These are phyloP conservation scores for Teratosphaeria gauchensis DNA, from an alignment of 2,329 filamentous ascomycete species.

Conservation along the genomic window DNA sequence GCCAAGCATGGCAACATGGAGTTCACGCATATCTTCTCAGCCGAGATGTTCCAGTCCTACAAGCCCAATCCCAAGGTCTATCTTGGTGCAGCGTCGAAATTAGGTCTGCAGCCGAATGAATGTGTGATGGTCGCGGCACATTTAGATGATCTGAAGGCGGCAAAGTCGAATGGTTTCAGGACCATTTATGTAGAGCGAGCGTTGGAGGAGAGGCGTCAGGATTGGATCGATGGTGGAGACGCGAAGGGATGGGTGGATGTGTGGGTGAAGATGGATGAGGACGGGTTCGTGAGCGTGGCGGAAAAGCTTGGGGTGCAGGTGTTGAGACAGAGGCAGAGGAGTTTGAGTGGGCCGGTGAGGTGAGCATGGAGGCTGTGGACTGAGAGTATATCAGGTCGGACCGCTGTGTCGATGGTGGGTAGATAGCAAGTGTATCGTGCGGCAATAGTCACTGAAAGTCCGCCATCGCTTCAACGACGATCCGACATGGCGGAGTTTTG, in stretches of 20 bases:
- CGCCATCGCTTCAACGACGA: no score
- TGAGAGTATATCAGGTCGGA: neutral
- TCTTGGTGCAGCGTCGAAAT: conserved; percentile 50
- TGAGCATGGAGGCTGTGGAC: neutral
- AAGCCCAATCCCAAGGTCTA: conserved; percentile 64
- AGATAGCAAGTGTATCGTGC: no score
- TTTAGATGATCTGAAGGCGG: conserved; percentile 57
- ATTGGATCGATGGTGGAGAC: conserved; percentile 33
- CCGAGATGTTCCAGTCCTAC: conserved; percentile 63
- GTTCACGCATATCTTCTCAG: conserved; percentile 54
- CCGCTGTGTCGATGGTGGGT: neutral
- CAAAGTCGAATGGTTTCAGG: conserved; percentile 53
- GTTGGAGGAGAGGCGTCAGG: conserved; percentile 53
- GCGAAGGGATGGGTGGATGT: conserved; percentile 53
- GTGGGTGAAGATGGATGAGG: conserved; percentile 45
- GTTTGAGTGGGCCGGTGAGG: conserved; percentile 8
- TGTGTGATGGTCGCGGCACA: conserved; percentile 73
- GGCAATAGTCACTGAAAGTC: no score
- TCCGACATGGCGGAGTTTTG: no score
- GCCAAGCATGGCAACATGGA: conserved; percentile 47
- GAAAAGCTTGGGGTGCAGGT: conserved; percentile 24
- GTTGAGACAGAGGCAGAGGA: conserved; percentile 1
- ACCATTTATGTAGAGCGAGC: conserved; percentile 66
- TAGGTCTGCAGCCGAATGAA: conserved; percentile 49
- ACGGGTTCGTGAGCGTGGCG: conserved; percentile 40